Base-by-base conservation (phyloP, 176 grass and related monocot genomes). In the Luzula sylvatica region DNA sequence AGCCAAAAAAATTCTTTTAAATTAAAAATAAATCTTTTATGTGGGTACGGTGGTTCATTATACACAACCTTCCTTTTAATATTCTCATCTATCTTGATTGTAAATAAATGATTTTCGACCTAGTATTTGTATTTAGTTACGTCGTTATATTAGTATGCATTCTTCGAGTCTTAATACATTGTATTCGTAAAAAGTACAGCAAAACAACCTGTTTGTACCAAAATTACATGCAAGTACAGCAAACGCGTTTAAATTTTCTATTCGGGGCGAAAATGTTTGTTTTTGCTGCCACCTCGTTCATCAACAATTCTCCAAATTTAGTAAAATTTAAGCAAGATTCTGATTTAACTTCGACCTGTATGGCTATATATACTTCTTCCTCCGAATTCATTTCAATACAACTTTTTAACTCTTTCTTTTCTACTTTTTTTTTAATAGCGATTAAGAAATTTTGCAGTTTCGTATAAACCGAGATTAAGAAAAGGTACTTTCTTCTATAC, bases 271-370 rank as follows among this genome's bases (percentile, higher is more conserved):
- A 46, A 45, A 15, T 5, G 2, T 14, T 26, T 42, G n/a, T 42
- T 61, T 9, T 45, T 38, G 16, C 43, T 41, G 40, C 38, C 38
- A 61, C 11, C 40, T 61, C 24, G 5, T 23, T 45, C 3, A 5
- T 9, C n/a, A 11, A 18, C 11, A 35, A 0, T 61, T 61, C 43
- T 61, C 57, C 57, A 61, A 61, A 61, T 61, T 61, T 61, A 61
- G 26, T 16, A 11, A 26, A 61, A 28, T 23, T n/a, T 35, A 24
- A 46, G 38, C 57, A 27, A 41, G 46, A 53, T 41, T 42, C 63
- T 21, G 21, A 67, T 41, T 26, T 5, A 50, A 50, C 30, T 15
- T 67, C 11, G 35, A 50, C 30, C 25, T 67, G 23, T 38, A 35
- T n/a, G 13, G 52, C 49, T 25, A 52, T 67, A 38, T 67, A 40